Evolutionary conservation across 2,329 filamentous ascomycete genomes (phyloP), one percentile per base, ranked within the genome.

Genomic region (Hymenoscyphus infarciens): DNA sequence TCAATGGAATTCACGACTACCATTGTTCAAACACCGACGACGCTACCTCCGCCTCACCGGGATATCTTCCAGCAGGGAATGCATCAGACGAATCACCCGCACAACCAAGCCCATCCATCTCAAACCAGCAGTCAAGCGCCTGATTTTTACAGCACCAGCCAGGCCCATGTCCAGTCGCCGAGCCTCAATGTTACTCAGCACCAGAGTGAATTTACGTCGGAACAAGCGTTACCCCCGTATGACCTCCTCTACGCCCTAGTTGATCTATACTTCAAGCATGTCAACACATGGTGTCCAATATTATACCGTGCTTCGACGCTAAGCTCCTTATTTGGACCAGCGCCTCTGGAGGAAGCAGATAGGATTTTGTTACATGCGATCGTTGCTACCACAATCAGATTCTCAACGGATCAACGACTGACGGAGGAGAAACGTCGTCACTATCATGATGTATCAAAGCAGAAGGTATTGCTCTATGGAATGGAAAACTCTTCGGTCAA

Each of bases 401-500:
- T 92, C 74, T 96, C 91, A 0, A 88, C 84, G 2, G 92, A 97
- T 73, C 76, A 81, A 25, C 83, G 91, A 54, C 80, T 97, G 33
- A 92, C 87, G 0, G 85, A 90, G 2, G 87, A 90, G 58, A 86
- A 87, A 66, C 82, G 91, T 64, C 83, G 85, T 56, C 86, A 89
- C 35, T 96, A 95, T 70, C 89, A 96, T 73, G 84, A 87, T 63
- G 83, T 86, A 1, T 93, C 92, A 0, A 97, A 96, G 74, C 88
- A 94, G 70, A 91, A 89, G 64, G 93, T 97, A 0, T 75, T 97
- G 13, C 81, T 97, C 0, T 96, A 96, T 70, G 92, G 92, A 4
- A 83, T 97, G 70, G 92, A 96, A 71, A 92, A 95, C 69, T 93
- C 91, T 13, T 95, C 92, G 0, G 91, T 97, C 63, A 94, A 92